Base-by-base conservation (phyloP, 2,329 filamentous ascomycete genomes). In the Microsporum audouinii region DNA sequence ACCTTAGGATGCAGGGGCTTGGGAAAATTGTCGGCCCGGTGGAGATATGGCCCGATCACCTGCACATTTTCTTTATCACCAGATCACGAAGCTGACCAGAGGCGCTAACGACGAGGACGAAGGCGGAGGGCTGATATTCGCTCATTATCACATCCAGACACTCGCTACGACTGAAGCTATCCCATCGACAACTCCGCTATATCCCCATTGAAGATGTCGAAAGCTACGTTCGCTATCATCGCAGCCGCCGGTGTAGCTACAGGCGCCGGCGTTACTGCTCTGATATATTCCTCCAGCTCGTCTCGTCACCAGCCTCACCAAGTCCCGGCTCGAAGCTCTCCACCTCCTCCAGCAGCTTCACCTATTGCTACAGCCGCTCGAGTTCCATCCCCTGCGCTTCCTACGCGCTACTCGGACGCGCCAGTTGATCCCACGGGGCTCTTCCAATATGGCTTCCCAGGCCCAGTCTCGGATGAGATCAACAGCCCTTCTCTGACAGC, bases 391-490 rank as follows among this genome's bases (percentile, higher is more conserved):
- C 63, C 71, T 17, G 67, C 70, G 8, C 63, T 68, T 51, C 71
- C 72, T 17, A 66, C 69, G 72, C 55, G 64, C 68, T 41, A 43
- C 5, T 63, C 71, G 36, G 65, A 64, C 70, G 56, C 76, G 8
- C 84, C 82, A 39, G 87, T 91, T 69, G 82, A 92, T 73, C 88
- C 89, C 2, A 78, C 85, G 41, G 88, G 88, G 10, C 81, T 92
- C 66, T 88, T 91, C 75, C 83, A 91, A 67, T 92, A 92, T 72
- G 88, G 94, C 69, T 96, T 97, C 76, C 92, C 94, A 0, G 94
- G 94, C 62, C 94, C 94, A 36, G 78, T 96, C 43, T 82, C 87
- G 69, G 94, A 99, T 75, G 80, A 95, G 49, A 86, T 91, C 60
- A 82, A 82, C 60, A 87, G 90, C 41, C 78, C 84, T 31, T 88